Conservation (phyloP, 176 grass and related monocot genomes). For the Juncus effusus region DNA sequence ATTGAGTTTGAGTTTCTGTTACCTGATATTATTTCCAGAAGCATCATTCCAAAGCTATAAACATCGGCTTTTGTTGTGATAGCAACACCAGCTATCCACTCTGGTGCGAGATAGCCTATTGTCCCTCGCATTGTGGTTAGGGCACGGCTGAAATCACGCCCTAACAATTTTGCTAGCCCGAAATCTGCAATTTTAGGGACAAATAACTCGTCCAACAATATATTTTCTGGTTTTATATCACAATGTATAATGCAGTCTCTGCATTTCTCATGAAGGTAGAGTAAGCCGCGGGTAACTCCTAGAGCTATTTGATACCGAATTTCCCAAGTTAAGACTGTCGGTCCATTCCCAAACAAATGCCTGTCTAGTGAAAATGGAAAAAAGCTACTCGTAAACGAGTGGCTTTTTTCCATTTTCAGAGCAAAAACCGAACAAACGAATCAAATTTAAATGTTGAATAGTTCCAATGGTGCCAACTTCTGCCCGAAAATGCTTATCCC, state of each 20-base stretch:
- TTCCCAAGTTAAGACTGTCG: conserved; percentile 20
- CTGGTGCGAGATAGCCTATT: conserved; percentile 39
- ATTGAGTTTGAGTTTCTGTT: conserved; percentile 10
- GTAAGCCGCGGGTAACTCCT: conserved; percentile 16
- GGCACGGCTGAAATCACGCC: conserved; percentile 17
- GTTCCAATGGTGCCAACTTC: conserved; percentile 43
- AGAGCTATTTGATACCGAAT: conserved; percentile 21
- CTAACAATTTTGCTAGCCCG: conserved; percentile 42
- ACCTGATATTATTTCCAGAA: conserved; percentile 43
- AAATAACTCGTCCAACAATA: conserved; percentile 28
- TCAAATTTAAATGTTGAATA: conserved; percentile 50
- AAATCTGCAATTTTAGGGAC: conserved; percentile 49
- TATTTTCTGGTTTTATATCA: conserved; percentile 47
- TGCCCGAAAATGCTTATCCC: conserved; percentile 60
- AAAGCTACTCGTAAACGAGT: conserved; percentile 26
- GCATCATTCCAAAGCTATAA: conserved; percentile 41
- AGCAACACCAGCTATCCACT: conserved; percentile 33
- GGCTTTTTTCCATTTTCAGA: neutral
- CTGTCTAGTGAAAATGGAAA: conserved; percentile 11
- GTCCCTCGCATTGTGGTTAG: conserved; percentile 39
- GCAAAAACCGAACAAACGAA: conserved; percentile 24
- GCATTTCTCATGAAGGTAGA: conserved; percentile 48
- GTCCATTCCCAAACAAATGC: conserved; percentile 17
- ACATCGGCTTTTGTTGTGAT: conserved; percentile 41
- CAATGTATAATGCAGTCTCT: conserved; percentile 49